Evolutionary conservation across 768 basidiomycete genomes (phyloP), one percentile per base, ranked within the genome.

Genomic region (Rhizopogon rudus): DNA sequence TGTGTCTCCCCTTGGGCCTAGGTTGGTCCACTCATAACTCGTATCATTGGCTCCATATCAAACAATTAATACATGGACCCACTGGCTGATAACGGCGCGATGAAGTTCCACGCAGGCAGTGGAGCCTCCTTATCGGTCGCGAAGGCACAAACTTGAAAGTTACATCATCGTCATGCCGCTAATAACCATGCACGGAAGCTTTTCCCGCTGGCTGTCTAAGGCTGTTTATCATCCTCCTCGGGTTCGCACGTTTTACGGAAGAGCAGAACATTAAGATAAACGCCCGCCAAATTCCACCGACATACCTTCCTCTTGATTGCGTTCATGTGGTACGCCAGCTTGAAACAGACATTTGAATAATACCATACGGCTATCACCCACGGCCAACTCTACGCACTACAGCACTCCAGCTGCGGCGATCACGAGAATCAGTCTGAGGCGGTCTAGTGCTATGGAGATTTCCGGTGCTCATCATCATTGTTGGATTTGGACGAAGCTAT

Each of bases 41-140:
- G 31, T 49, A 49, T 49, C 48, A 10, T 20, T 13, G 20, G 29
- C 17, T 17, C 33, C 31, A 35, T 46, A 46, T 48, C 46, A 48
- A 48, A 33, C 46, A 48, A 49, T 20, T 37, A 16, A 20, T 35
- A 28, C 17, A 48, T 16, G 13, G 33, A 12, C 13, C 35, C 35
- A 37, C 5, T 37, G 20, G 48, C 35, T 37, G 48, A 49, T 49
- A 49, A 35, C 22, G 35, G 48, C 33, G 35, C 48, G 33, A 35
- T 25, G 33, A 35, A 12, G 12, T 35, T 16, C 48, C 14, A 22
- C 14, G 13, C 9, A 25, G 48, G 48, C 48, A 37, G 33, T 44
- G 44, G 8, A 14, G 13, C 45, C 13, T 44, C 16, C 56, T 56
- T 56, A 46, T 57, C 41, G 37, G 55, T 56, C 25, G 35, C 28